Evolutionary conservation across 1,139 yeast species (phyloP).

Genomic region (Geotrichum cucujoidarum): DNA sequence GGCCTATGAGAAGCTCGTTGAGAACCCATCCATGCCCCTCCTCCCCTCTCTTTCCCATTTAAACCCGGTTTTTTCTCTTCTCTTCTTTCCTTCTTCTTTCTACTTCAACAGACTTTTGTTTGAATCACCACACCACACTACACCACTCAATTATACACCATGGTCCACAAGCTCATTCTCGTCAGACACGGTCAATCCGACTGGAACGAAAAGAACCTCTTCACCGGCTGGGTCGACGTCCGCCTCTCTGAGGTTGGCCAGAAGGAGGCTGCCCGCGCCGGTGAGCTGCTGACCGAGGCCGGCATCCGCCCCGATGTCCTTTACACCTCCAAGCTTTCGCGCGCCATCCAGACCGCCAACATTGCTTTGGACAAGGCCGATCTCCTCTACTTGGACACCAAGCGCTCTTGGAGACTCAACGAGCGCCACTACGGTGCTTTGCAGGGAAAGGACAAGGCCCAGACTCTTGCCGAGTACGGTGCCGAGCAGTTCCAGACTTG

Average conservation of each 20-base stretch:
- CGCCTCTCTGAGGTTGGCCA: constrained; percentile 78
- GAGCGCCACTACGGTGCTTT: constrained; percentile 99
- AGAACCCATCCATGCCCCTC: too few species aligned
- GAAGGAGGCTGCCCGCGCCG: constrained; percentile 91
- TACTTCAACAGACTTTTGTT: neutral
- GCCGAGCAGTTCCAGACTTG: constrained; percentile 90
- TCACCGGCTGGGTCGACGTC: constrained; percentile 99
- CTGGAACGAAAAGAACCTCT: constrained; percentile 96
- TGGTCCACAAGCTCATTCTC: constrained; percentile 36
- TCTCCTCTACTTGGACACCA: constrained; percentile 86
- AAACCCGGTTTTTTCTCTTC: too few species aligned
- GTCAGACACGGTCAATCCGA: constrained; percentile 96
- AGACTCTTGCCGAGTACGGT: constrained; percentile 82
- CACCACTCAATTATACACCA: constrained; percentile 6
- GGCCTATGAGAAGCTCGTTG: too few species aligned
- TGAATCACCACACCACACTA: neutral
- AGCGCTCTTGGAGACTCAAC: constrained; percentile 96
- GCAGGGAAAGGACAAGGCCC: constrained; percentile 98
- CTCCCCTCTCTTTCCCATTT: too few species aligned
- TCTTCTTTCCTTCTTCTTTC: neutral
- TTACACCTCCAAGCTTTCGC: constrained; percentile 85
- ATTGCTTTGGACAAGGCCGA: constrained; percentile 87
- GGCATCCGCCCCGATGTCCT: constrained; percentile 80
- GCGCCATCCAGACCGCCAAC: constrained; percentile 98
- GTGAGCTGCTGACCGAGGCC: constrained; percentile 84